Evolutionary conservation across 2,329 filamentous ascomycete species (phyloP), one percentile per base, ranked within the genome.

Genomic region (Phialocephala subalpina): DNA sequence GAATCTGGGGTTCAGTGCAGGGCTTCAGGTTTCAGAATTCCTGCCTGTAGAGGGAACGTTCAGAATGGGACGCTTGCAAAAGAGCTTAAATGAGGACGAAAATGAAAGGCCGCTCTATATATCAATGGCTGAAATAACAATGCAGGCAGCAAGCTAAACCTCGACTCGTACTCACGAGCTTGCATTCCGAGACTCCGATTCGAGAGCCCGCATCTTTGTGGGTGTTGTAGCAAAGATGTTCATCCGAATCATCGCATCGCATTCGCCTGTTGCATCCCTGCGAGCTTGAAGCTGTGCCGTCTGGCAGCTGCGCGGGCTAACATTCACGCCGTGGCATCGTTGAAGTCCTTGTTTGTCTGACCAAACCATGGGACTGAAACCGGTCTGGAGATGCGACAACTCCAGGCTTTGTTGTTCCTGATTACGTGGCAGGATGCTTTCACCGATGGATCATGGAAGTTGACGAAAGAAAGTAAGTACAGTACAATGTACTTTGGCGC

Each of bases 231-330:
- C 42, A n/a, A 47, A 7, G n/a, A n/a, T 3, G 16, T n/a, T 47
- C 9, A 22, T 47, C 2, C 8, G 42, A 22, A 22, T 38, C 38
- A 3, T 62, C 47, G 52, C 27, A 8, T 62, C 60, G 60, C 60
- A 62, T 25, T 62, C 60, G 60, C 60, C 57, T 62, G 35, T 33
- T 40, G 7, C 45, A 29, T 12, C 49, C 18, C 45, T 5, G 5
- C n/a, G 60, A 29, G 11, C 22, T 11, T 29, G 22, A 16, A 42
- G 29, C 18, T 38, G 56, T 33, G 18, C 60, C 60, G 60, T 29
- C 3, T 16, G 25, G 49, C 22, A 53, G 25, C 22, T 53, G 22
- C 16, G 16, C 49, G 49, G 49, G 25, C 3, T 25, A 53, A 53
- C 8, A 29, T 18, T 29, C 6, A 5, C 49, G 49, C 49, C 27